These are phyloP conservation scores for Cladophialophora bantiana DNA, from an alignment of 2,329 filamentous ascomycete species.

Conservation along the genomic window DNA sequence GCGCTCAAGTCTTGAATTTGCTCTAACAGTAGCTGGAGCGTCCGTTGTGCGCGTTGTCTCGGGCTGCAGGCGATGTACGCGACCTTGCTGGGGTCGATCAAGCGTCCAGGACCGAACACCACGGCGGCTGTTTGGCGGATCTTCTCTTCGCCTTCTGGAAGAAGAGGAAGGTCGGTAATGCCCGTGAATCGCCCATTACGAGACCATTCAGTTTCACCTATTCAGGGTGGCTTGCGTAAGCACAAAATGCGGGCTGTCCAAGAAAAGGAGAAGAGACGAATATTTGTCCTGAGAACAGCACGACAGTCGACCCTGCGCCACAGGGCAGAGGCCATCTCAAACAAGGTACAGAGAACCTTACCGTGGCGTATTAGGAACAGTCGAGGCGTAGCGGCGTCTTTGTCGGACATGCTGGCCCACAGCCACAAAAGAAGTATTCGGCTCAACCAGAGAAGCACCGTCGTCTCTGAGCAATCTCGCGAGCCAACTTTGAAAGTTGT, in stretches of 20 bases:
- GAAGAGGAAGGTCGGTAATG: slow-evolving; percentile 54
- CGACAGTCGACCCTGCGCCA: not conserved
- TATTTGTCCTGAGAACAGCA: not conserved
- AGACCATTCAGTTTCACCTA: slow-evolving; percentile 58
- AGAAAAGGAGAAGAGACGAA: not conserved
- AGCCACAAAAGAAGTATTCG: not conserved
- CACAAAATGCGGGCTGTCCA: not conserved
- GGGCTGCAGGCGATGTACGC: slow-evolving; percentile 60
- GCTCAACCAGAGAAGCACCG: not conserved
- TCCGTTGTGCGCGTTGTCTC: slow-evolving; percentile 56
- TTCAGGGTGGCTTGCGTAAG: slow-evolving; percentile 3
- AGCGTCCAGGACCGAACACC: slow-evolving; percentile 58
- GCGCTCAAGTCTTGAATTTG: slow-evolving; percentile 1
- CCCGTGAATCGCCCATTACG: slow-evolving; percentile 57
- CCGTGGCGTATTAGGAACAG: slow-evolving; percentile 40
- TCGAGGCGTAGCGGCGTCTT: slow-evolving; percentile 38
- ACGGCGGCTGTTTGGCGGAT: slow-evolving; percentile 53
- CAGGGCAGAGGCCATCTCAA: not conserved
- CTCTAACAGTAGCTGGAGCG: slow-evolving; percentile 52
- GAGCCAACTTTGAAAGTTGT: not conserved
- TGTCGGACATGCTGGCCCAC: slow-evolving; percentile 37
- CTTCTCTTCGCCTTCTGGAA: slow-evolving; percentile 52
- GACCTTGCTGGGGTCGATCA: slow-evolving; percentile 60
- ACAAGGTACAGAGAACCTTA: slow-evolving; percentile 16
- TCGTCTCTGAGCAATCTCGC: not conserved